Evolutionary conservation across 352 stramenopile species (phyloP), one percentile per base, ranked within the genome.

Genomic region (Phytophthora tubulina): DNA sequence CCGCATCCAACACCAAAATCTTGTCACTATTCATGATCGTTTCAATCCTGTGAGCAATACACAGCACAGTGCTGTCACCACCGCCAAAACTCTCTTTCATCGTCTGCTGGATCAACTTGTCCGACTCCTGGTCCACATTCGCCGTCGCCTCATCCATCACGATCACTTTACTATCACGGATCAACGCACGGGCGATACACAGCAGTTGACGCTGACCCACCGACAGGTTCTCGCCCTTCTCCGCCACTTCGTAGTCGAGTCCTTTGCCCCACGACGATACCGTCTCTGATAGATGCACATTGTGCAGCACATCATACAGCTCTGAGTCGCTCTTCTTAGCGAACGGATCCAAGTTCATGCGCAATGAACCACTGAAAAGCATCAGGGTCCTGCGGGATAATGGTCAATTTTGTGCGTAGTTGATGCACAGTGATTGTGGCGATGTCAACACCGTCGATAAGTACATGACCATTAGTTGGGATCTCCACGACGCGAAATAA

Each of bases 101-200:
- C 32, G 89, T 95, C 17, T 78, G 70, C 61, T 90, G 78, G 33
- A 85, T 81, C 35, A 83, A 38, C 39, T 72, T 73, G 53, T 98
- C 93, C 30, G 82, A 91, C 51, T 80, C 79, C 15, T 74, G 62
- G 48, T 99, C 96, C n/a, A 99, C 91, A 66, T 83, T 94, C 30
- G 91, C 86, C 2, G 97, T 99, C 7, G 96, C 97, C 76, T 99
- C 97, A 75, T 99, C 97, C 52, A 99, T 76, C 27, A 99, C 82
- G 6, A 99, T 75, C 49, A 91, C 77, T 51, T 97, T 97, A 30
- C 88, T 88, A 42, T 97, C 88, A 15, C 91, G 85, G 13, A 99
- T 72, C 21, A 99, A 63, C 9, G 95, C 97, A 42, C 97, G 86
- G 1, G 94, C 96, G 56, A 99, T 98, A 46, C 96, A 99, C 14